Evolutionary conservation across 805 yeast species (phyloP), one percentile per base, ranked within the genome.

Genomic region (Ogataea allantospora): DNA sequence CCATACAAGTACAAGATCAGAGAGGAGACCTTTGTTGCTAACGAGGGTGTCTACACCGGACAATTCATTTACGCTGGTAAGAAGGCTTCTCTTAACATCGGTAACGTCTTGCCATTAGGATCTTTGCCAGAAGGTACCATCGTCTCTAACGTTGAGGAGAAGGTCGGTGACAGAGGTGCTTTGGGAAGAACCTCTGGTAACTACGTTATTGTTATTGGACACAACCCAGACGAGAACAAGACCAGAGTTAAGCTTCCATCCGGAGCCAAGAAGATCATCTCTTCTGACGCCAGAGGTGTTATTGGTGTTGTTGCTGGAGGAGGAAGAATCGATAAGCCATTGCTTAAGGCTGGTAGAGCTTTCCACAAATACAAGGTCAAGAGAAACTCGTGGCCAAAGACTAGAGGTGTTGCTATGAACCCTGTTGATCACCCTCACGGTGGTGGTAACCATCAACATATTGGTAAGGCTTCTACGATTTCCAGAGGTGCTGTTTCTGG

Each of bases 371-470:
- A 84, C 93, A 89, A 75, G 77, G 95, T 89, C 66, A 93, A 93
- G 95, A 83, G 98, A 80, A 88, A 93, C 95, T 88, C 96, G 58
- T 93, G 98, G 98, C 99, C 99, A 77, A 89, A 88, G 86, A 93
- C 98, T 68, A 88, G 98, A 81, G 99, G 98, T 91, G 98, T 91
- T 71, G 99, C 99, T 72, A 91, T 93, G 99, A 91, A 91, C 80
- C 98, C 98, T 74, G 99, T 91, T 73, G 99, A 91, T 73, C 99
- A 91, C 81, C 99, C 99, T 73, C 99, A 91, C 75, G 99, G 99
- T 87, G 98, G 99, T 91, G 99, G 99, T 91, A 89, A 89, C 96
- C 98, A 91, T 77, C 98, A 91, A 81, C 98, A 91, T 75, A 91
- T 89, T 78, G 98, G 98, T 88, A 91, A 91, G 83, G 97, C 98